Conservation (phyloP, 164 flowering plant genomes). For the Warburgia ugandensis region DNA sequence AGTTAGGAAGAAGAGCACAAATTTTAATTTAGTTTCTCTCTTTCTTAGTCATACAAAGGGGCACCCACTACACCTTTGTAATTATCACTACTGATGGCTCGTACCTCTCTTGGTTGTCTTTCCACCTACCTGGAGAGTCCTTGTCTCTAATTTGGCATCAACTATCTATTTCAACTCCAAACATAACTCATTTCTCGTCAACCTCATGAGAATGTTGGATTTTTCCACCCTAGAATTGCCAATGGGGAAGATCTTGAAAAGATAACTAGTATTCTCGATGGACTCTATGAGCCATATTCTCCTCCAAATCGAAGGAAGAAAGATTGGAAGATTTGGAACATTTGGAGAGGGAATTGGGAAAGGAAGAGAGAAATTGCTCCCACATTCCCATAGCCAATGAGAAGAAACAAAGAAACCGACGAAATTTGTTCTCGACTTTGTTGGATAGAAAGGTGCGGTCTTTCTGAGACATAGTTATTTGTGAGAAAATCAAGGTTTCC, state of each 20-base stretch:
- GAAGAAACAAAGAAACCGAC: constrained; percentile 28
- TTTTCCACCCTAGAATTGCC: constrained; percentile 81
- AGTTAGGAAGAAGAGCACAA: constrained; percentile 5
- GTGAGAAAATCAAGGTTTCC: too few species aligned
- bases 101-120: constrained; percentile 83
- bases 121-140: constrained; percentile 81
- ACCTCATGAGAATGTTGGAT: constrained; percentile 72
- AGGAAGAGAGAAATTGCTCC: neutral
- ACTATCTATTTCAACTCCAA: constrained; percentile 77
- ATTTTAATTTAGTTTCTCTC: constrained; percentile 35
- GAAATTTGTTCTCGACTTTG: too few species aligned
- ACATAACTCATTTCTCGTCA: constrained; percentile 73
- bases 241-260: constrained; percentile 73
- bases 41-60: constrained; percentile 75
- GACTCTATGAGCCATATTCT: constrained; percentile 48
- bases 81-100: constrained; percentile 88
- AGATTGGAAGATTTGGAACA: constrained; percentile 1
- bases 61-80: constrained; percentile 93
- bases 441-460: too few species aligned
- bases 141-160: constrained; percentile 74
- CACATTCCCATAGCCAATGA: neutral
- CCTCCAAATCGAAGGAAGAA: constrained; percentile 1
- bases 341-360: constrained; percentile 6
- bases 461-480: too few species aligned
- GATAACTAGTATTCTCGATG: constrained; percentile 78